Evolutionary conservation across 345 rosid genomes (phyloP), one percentile per base, ranked within the genome.

Genomic region (Crucihimalaya himalaica): DNA sequence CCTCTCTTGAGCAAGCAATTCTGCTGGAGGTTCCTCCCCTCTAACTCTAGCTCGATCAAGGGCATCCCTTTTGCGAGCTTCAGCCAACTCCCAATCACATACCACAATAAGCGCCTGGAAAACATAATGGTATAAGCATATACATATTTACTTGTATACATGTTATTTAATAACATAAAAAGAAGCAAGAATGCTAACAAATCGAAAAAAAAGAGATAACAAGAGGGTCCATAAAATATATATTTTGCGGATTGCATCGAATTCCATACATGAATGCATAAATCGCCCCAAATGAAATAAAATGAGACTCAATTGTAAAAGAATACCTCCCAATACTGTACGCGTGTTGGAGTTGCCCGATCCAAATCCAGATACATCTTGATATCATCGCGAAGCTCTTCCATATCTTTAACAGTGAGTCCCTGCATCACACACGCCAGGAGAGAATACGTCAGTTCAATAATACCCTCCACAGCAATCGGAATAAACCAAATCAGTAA

Each of bases 301-400:
- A 31, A 23, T 9, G 29, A 61, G 56, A 37, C 21, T 63, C 10
- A 34, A 13, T 16, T 43, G 52, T 66, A 28, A 35, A 47, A 39
- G 2, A 68, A 61, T 88, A 93, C 98, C 95, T 91, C 95, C 97
- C 98, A 94, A 66, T 86, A 94, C 59, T 85, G 91, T 59, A 83
- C 63, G 25, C 82, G 97, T 4, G 83, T 89, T 52, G 86, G 85
- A 46, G 96, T 89, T 76, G 81, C 84, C 52, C 91, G 82, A 67
- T 94, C 98, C 90, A 86, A 80, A 78, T 91, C 98, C 43, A 94
- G 77, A 83, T 94, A 90, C 98, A 94, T 86, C 81, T 91, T 94
- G 70, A 94, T 91, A 82, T 94, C 98, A 76, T 86, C 97, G 19
- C 80, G 93, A 68, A 94, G 95, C 72, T 94, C 98, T 81, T 91